Evolutionary conservation across 768 basidiomycete genomes (phyloP).

Genomic region (Stropharia rugosoannulata): DNA sequence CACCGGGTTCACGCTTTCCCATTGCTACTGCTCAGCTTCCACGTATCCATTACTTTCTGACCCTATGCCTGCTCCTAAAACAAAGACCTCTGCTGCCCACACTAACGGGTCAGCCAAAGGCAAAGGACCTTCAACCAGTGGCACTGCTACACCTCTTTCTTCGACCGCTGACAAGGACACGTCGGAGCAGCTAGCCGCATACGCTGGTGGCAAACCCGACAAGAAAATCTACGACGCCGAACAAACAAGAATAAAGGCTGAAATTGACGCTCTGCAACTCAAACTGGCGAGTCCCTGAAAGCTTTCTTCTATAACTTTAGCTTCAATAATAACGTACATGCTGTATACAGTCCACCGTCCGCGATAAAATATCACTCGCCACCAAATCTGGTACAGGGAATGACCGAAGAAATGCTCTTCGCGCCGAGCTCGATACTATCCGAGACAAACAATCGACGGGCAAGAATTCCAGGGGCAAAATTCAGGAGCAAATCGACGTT

Average conservation of each 20-base stretch:
- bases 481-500: constrained; percentile 75
- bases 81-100: constrained; percentile 42
- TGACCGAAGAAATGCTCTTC: constrained; percentile 71
- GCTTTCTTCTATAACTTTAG: constrained; percentile 2
- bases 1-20: constrained; percentile 14
- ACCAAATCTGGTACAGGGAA: constrained; percentile 62
- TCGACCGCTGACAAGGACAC: constrained; percentile 42
- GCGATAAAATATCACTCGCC: constrained; percentile 70
- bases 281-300: constrained; percentile 61
- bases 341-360: constrained; percentile 55
- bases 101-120: constrained; percentile 42
- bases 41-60: constrained; percentile 17
- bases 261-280: constrained; percentile 80
- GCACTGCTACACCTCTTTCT: constrained; percentile 47
- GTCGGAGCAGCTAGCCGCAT: constrained; percentile 33
- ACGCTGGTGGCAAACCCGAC: constrained; percentile 70
- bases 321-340: constrained; percentile 5
- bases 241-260: constrained; percentile 76
- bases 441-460: constrained; percentile 75
- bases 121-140: constrained; percentile 45
- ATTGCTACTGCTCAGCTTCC: constrained; percentile 15
- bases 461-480: constrained; percentile 70
- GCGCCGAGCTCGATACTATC: constrained; percentile 78
- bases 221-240: constrained; percentile 82
- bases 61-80: constrained; percentile 51